phyloP scores from a whole-genome alignment of 129 eudicot genomes.

The Tagetes erecta region DNA sequence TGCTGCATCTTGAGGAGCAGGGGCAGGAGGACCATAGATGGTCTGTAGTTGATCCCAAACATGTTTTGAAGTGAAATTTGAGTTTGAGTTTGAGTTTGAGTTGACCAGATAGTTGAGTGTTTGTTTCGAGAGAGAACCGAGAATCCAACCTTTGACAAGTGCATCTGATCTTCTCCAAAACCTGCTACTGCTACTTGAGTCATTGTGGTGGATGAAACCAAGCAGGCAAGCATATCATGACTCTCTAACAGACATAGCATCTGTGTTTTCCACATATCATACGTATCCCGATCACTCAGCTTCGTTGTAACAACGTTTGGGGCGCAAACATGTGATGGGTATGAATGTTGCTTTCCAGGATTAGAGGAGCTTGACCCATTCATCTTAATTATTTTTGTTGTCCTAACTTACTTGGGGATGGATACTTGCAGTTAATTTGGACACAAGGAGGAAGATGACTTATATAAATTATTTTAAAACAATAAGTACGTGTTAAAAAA shows the following conservation, averaged over 20 bases:
- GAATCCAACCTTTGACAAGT: constrained; percentile 25
- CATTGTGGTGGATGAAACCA: neutral
- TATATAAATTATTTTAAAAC: no score
- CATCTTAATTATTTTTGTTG: neutral
- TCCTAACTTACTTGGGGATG: no score
- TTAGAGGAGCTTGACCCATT: neutral
- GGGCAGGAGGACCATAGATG: neutral
- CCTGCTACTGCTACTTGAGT: neutral
- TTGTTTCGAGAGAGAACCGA: constrained; percentile 23
- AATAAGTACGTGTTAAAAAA: no score
- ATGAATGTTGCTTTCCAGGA: neutral
- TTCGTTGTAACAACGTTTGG: constrained; percentile 22
- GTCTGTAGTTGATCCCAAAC: no score
- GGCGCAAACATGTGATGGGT: constrained; percentile 11
- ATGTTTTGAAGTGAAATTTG: neutral
- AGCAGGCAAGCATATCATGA: constrained; percentile 8
- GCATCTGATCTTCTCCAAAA: constrained; percentile 27
- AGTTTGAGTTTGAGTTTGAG: no score
- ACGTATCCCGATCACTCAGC: neutral
- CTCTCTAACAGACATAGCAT: constrained; percentile 5
- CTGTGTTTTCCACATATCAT: constrained; percentile 14
- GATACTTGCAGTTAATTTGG: no score
- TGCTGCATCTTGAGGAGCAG: no score
- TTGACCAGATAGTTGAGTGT: neutral
- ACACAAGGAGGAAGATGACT: no score